Conservation (phyloP, 176 grass and related monocot species). For the Luzula sylvatica region DNA sequence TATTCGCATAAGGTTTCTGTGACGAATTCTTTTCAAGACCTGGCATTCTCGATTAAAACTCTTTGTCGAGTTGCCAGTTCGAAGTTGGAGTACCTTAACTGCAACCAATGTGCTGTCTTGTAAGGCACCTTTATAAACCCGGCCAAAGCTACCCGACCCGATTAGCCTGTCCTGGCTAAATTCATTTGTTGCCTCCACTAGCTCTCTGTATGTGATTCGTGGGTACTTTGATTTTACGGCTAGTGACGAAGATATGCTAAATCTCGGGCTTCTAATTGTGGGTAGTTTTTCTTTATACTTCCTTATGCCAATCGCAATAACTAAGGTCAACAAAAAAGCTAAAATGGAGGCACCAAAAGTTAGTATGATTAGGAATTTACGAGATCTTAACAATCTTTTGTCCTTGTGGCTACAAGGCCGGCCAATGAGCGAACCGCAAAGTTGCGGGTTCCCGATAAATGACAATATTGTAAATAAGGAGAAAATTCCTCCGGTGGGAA, state of each 20-base stretch:
- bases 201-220: slow-evolving; percentile 67
- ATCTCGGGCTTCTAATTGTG: slow-evolving; percentile 21
- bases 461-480: slow-evolving; percentile 36
- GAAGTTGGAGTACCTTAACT: slow-evolving; percentile 85
- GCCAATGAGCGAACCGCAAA: slow-evolving; percentile 30
- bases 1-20: slow-evolving; percentile 92
- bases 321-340: slow-evolving; percentile 40
- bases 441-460: slow-evolving; percentile 49
- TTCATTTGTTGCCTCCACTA: slow-evolving; percentile 58
- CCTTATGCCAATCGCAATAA: slow-evolving; percentile 28
- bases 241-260: slow-evolving; percentile 33
- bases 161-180: slow-evolving; percentile 49
- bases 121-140: slow-evolving; percentile 58
- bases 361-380: slow-evolving; percentile 35
- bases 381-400: slow-evolving; percentile 27
- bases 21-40: slow-evolving; percentile 85
- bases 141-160: slow-evolving; percentile 71
- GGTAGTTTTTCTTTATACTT: slow-evolving; percentile 31
- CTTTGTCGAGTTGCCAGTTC: slow-evolving; percentile 72
- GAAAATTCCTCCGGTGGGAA: slow-evolving; percentile 40
- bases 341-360: slow-evolving; percentile 20
- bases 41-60: slow-evolving; percentile 87
- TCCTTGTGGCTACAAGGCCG: slow-evolving; percentile 14
- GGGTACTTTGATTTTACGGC: slow-evolving; percentile 68
- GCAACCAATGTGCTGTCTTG: slow-evolving; percentile 61